These are phyloP conservation scores for Cyclotella kingstonii DNA, from an alignment of 108 stramenopile genomes.

Conservation along the genomic window DNA sequence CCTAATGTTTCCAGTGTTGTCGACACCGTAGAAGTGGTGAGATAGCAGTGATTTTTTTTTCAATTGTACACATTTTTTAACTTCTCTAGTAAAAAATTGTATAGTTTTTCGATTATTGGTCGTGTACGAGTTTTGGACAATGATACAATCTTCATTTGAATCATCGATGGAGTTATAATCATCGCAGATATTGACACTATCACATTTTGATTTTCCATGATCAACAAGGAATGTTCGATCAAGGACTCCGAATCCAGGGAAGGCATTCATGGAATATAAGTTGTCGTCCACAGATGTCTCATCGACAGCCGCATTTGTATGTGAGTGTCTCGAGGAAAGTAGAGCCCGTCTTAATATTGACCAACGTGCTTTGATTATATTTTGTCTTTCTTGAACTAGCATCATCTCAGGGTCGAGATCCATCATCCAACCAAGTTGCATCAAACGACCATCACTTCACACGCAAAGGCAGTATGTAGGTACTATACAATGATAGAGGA, in stretches of 20 bases:
- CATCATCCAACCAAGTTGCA: too few relatives aligned
- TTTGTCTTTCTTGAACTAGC: neutral
- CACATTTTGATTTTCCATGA: neutral
- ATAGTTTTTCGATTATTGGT: conserved; percentile 1
- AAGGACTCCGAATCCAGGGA: conserved; percentile 60
- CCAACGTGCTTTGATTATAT: conserved; percentile 62
- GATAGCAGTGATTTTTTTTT: conserved; percentile 22
- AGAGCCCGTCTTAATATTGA: conserved; percentile 54
- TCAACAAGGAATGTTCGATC: conserved; percentile 17
- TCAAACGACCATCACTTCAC: too few relatives aligned
- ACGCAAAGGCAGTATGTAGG: too few relatives aligned
- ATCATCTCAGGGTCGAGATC: too few relatives aligned
- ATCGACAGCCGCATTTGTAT: neutral
- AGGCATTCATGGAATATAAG: conserved; percentile 61
- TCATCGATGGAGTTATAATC: neutral
- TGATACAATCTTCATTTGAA: conserved; percentile 5
- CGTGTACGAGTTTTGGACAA: conserved; percentile 32
- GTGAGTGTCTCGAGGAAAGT: conserved; percentile 15
- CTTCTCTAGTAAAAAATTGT: conserved; percentile 33
- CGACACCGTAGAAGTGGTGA: conserved; percentile 62
- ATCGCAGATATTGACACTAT: neutral
- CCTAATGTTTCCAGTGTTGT: conserved; percentile 79
- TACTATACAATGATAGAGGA: too few relatives aligned
- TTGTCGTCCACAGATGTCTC: neutral
- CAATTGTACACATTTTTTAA: conserved; percentile 7